Base-by-base conservation (phyloP, 768 basidiomycete species). In the Mycena pura region DNA sequence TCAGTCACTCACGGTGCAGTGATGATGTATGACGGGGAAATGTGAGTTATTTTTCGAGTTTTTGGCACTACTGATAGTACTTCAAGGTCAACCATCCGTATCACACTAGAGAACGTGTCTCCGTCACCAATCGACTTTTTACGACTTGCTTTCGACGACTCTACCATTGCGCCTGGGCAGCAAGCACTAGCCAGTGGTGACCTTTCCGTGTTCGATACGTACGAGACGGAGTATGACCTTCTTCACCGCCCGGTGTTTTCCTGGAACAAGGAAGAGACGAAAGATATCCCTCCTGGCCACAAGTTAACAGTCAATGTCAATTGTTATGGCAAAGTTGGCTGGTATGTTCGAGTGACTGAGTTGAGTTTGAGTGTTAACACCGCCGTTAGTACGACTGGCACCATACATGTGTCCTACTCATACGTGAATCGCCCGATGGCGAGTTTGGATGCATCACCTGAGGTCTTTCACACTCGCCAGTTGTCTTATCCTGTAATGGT, bases 11-110 rank as follows among this genome's bases (percentile, higher is more conserved):
- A 97, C 67, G 95, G 94, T 1, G 94, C 96, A 0, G 78, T 98
- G 24, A 96, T 97, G 93, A 78, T 99, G 49, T 98, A 96, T 70
- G 86, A 96, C 46, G 97, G 97, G 31, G 97, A 99, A 78, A 88
- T 77, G 96, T 95, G 63, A 60, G 87, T 77, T 6, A 5, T 15
- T 10, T 32, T 55, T 25, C 22, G n/a, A n/a, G 24, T 63, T 21
- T 34, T 63, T 15, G 15, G 6, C 49, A 22, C 38, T 17, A 10
- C 5, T 63, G 47, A 69, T 55, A 28, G 2, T 40, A 50, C 54
- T 46, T 43, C 2, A 66, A 98, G 96, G 71, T 92, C 93, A 2
- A 85, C 80, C 6, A 87, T 99, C 45, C 88, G 92, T 3, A 80
- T 99, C 43, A 93, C 91, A 1, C 77, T 99, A 6, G 96, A 98